Percentiles rank a stretch among this genome's conserved stretches.
These are phyloP conservation scores for Gardenia jasminoides DNA, from an alignment of 257 asterid species.

Conservation along the genomic window DNA sequence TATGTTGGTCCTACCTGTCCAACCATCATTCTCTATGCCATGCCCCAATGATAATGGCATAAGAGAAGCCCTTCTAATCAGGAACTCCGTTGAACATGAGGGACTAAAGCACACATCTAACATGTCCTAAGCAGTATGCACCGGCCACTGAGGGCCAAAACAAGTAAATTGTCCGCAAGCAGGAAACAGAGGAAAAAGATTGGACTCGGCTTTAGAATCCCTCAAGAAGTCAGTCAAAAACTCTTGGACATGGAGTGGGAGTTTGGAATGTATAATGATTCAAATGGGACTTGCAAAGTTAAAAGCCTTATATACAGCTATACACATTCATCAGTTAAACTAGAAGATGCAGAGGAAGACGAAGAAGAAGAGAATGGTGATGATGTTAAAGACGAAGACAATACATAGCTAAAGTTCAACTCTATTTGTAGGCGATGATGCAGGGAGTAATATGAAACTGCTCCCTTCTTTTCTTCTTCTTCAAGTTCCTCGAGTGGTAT, in stretches of 20 bases:
- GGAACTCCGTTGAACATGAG: not conserved
- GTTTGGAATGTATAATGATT: not conserved
- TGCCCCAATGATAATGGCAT: not conserved
- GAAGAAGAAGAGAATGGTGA: constrained; percentile 60
- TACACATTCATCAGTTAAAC: constrained; percentile 11
- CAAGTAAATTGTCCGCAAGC: not conserved
- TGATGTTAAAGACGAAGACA: constrained; percentile 41
- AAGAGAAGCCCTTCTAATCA: not conserved
- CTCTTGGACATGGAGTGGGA: not conserved
- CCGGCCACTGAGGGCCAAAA: not conserved
- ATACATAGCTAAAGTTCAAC: constrained; percentile 47
- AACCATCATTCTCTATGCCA: constrained; percentile 1
- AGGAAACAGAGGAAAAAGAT: not conserved
- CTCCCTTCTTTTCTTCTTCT: constrained; percentile 52
- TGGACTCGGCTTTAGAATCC: not conserved
- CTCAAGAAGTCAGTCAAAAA: not conserved
- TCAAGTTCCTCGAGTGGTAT: constrained; percentile 59
- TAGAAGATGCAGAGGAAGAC: constrained; percentile 39
- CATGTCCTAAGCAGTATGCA: not conserved
- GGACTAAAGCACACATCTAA: not conserved
- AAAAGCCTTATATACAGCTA: not conserved
- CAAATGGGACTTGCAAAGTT: not conserved
- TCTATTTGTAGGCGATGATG: constrained; percentile 72
- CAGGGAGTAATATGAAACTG: constrained; percentile 48
- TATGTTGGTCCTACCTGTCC: constrained; percentile 9